Evolutionary conservation across 768 basidiomycete genomes (phyloP).

Genomic region (Collybia mongolica): DNA sequence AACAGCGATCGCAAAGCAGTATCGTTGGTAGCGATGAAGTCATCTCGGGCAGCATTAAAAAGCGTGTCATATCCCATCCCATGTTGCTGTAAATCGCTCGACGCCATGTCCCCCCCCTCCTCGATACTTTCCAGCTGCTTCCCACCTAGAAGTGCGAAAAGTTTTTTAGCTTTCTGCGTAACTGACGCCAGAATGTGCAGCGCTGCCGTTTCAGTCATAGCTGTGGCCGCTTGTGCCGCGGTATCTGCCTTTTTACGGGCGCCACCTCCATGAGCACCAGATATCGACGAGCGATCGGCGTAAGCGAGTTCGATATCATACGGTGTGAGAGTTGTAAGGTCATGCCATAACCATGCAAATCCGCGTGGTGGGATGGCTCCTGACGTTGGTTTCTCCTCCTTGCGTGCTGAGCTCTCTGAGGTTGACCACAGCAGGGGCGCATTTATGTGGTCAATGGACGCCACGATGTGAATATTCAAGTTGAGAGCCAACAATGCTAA

Average conservation of each 20-base stretch:
- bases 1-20: slow-evolving; percentile 79
- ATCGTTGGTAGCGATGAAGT: slow-evolving; percentile 89
- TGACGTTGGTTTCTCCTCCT: slow-evolving; percentile 26
- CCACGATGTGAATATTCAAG: slow-evolving; percentile 76
- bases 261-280: slow-evolving; percentile 47
- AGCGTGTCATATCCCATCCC: slow-evolving; percentile 66
- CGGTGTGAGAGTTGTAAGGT: slow-evolving; percentile 79
- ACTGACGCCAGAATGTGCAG: slow-evolving; percentile 84
- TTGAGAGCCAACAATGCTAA: slow-evolving; percentile 73
- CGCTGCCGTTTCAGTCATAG: slow-evolving; percentile 75
- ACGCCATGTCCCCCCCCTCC: slow-evolving; percentile 25
- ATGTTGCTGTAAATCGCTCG: slow-evolving; percentile 46
- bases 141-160: slow-evolving; percentile 71
- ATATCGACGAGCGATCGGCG: slow-evolving; percentile 62
- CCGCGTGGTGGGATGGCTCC: slow-evolving; percentile 37
- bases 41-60: slow-evolving; percentile 72
- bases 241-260: slow-evolving; percentile 31
- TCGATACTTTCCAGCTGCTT: slow-evolving; percentile 67
- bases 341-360: slow-evolving; percentile 85
- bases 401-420: slow-evolving; percentile 58
- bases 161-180: slow-evolving; percentile 80
- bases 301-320: slow-evolving; percentile 79
- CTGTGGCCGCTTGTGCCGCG: slow-evolving; percentile 31
- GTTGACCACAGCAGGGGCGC: slow-evolving; percentile 83
- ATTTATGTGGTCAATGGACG: slow-evolving; percentile 86